phyloP scores from a whole-genome alignment of 371 early-diverging fungal species.

The Saksenaea oblongispora region DNA sequence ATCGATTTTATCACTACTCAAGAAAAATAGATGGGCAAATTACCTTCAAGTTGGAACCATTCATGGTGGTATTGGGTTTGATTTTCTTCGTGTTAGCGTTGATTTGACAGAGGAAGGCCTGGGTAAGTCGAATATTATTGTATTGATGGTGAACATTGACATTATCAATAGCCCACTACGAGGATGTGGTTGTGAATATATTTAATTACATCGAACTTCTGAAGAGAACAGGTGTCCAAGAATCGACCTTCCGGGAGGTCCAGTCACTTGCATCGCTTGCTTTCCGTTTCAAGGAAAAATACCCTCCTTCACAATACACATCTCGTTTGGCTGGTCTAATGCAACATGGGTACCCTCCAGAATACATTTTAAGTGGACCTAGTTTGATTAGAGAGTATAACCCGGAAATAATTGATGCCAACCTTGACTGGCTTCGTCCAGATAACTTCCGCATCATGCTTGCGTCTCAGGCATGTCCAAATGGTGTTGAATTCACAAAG shows the following conservation, averaged over 20 bases:
- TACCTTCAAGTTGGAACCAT: conserved; percentile 68
- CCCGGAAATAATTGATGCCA: conserved; percentile 55
- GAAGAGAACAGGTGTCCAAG: conserved; percentile 64
- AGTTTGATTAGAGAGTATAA: conserved; percentile 66
- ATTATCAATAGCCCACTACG: conserved; percentile 53
- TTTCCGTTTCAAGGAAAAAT: conserved; percentile 87
- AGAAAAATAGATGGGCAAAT: conserved; percentile 88
- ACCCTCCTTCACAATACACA: conserved; percentile 59
- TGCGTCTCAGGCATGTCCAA: conserved; percentile 45
- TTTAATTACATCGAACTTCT: conserved; percentile 91
- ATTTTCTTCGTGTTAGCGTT: conserved; percentile 79
- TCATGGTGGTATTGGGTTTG: conserved; percentile 72
- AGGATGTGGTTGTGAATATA: conserved; percentile 76
- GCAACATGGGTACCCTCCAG: conserved; percentile 70
- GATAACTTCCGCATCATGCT: conserved; percentile 69
- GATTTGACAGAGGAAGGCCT: conserved; percentile 87
- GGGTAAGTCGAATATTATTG: conserved; percentile 34
- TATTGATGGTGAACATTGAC: conserved; percentile 26
- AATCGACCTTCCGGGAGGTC: conserved; percentile 80
- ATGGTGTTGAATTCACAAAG: conserved; percentile 48
- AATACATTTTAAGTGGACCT: conserved; percentile 69
- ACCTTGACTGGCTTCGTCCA: conserved; percentile 61
- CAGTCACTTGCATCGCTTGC: conserved; percentile 66
- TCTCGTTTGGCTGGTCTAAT: conserved; percentile 64
- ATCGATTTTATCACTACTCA: conserved; percentile 82